Percentiles rank a stretch among this genome's conserved stretches.
These are phyloP conservation scores for Leucosporidium scottii DNA, from an alignment of 768 basidiomycete genomes.

Conservation along the genomic window DNA sequence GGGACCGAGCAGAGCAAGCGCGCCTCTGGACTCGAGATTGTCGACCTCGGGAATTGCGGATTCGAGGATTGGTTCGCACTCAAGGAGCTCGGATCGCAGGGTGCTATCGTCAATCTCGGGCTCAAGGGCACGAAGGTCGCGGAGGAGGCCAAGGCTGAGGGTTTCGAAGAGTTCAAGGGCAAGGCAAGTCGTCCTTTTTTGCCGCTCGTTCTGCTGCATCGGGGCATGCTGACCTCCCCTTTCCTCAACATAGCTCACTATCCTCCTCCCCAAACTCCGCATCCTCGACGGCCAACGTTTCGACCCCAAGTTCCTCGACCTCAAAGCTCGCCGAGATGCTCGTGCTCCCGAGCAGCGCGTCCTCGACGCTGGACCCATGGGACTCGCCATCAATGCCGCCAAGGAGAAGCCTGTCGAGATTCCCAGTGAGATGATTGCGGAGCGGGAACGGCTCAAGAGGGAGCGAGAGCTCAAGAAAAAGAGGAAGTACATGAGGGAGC, in stretches of 20 bases:
- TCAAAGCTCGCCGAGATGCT: conserved; percentile 18
- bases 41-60: conserved; percentile 28
- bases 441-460: neutral
- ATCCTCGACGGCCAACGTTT: conserved; percentile 36
- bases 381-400: conserved; percentile 9
- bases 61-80: conserved; percentile 33
- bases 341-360: conserved; percentile 19
- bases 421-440: neutral
- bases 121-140: conserved; percentile 33
- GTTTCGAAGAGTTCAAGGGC: conserved; percentile 25
- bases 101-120: conserved; percentile 30
- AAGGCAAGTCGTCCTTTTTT: conserved; percentile 11
- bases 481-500: neutral
- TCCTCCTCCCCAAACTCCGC: conserved; percentile 32
- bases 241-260: conserved; percentile 20
- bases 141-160: conserved; percentile 14
- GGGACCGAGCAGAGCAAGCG: neutral
- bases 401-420: conserved; percentile 14
- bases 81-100: conserved; percentile 18
- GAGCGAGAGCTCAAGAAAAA: neutral
- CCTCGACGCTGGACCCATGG: conserved; percentile 33
- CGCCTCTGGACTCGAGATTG: conserved; percentile 23
- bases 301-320: conserved; percentile 31
- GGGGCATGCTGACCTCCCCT: neutral
- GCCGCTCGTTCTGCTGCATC: too few species aligned